Evolutionary conservation across 1,284 basidiomycete genomes (phyloP), one percentile per base, ranked within the genome.

Genomic region (Schizophyllum commune): DNA sequence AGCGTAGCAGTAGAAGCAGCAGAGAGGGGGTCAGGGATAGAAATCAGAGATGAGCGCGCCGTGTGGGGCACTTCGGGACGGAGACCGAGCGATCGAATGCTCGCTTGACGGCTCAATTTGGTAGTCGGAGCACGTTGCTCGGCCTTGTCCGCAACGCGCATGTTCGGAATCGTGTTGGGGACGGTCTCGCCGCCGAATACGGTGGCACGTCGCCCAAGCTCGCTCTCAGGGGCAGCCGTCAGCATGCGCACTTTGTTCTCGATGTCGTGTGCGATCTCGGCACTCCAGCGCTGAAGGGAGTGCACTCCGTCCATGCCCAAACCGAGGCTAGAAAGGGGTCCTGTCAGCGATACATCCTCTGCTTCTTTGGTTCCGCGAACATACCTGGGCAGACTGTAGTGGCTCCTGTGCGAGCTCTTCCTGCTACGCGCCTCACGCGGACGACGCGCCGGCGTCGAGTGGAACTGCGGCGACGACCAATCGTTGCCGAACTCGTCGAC

Each of bases 381-480:
- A 59, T 72, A 84, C 85, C 84, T 86, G 4, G 85, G 83, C 60
- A 88, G 72, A 72, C 85, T 86, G 71, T 81, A 81, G 65, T 84
- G 83, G 59, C 83, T 80, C 70, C 79, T 83, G 71, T 85, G 84
- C 32, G 81, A 81, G 27, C 70, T 72, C 70, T 82, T 84, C 69
- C 74, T 74, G 22, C 61, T 62, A 56, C 68, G 70, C 17, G 71
- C 65, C 53, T 74, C 69, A 53, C 67, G 67, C 6, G 67, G 66
- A 17, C 72, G 71, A 55, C 74, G 72, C 53, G 76, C 71, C 33
- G 85, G 84, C 2, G 85, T 88, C 13, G 86, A 86, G 62, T 86
- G 81, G 21, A 80, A 65, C 61, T 82, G 76, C 2, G 83, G 81
- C 0, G 82, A 82, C 6, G 80, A 79, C 68, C 85, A 81, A 52